Conservation (phyloP, 2,329 filamentous ascomycete genomes). For the Ceratocystis smalleyi region DNA sequence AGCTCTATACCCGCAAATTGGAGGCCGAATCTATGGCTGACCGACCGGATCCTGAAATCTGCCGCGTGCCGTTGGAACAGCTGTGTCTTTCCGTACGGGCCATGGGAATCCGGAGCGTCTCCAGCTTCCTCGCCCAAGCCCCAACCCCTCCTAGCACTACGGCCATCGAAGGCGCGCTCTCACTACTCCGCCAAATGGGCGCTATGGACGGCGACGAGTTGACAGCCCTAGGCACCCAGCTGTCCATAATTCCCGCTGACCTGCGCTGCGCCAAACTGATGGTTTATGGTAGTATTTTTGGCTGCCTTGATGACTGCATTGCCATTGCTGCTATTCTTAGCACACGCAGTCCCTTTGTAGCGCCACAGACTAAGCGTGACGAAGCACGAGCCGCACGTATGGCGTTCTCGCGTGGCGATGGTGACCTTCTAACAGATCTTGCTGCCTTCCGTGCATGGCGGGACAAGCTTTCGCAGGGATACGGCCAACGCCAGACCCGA, state of each 20-base stretch:
- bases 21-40: slow-evolving; percentile 68
- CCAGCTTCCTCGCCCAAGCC: slow-evolving; percentile 65
- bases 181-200: slow-evolving; percentile 67
- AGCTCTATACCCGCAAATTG: slow-evolving; percentile 76
- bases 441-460: slow-evolving; percentile 73
- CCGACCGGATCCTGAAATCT: slow-evolving; percentile 83
- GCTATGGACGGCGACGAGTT: slow-evolving; percentile 74
- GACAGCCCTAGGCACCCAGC: slow-evolving; percentile 77
- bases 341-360: slow-evolving; percentile 70
- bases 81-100: slow-evolving; percentile 86
- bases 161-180: slow-evolving; percentile 74
- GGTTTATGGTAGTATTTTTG: slow-evolving; percentile 87
- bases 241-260: slow-evolving; percentile 91
- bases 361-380: slow-evolving; percentile 59
- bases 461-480: slow-evolving; percentile 42
- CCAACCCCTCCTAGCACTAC: slow-evolving; percentile 75
- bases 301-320: slow-evolving; percentile 74
- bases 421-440: slow-evolving; percentile 78
- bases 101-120: slow-evolving; percentile 78
- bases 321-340: slow-evolving; percentile 89
- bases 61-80: slow-evolving; percentile 82
- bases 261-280: slow-evolving; percentile 86
- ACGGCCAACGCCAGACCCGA: slow-evolving; percentile 48
- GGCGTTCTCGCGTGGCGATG: slow-evolving; percentile 60
- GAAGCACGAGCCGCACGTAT: slow-evolving; percentile 62